Conservation (phyloP, 192 early-diverging fungal species). For the Coemansia sp. region DNA sequence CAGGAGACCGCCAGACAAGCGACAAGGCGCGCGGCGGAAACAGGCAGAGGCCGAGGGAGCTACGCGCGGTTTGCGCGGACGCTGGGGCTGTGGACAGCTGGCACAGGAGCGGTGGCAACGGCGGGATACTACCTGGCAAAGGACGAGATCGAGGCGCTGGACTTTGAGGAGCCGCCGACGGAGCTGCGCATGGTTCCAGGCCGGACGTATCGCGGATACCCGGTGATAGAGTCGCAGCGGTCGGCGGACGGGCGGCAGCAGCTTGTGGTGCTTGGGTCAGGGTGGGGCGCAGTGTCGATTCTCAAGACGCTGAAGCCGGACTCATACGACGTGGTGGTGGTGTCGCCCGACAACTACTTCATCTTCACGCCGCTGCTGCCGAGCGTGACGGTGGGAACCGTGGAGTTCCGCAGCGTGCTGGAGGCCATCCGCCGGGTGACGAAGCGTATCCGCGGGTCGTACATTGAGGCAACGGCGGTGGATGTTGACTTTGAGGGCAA, state of each 20-base stretch:
- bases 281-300: slow-evolving; percentile 58
- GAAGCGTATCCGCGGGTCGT: slow-evolving; percentile 77
- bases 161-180: slow-evolving; percentile 33
- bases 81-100: slow-evolving; percentile 24
- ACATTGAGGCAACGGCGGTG: slow-evolving; percentile 81
- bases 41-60: neutral
- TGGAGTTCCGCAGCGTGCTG: slow-evolving; percentile 85
- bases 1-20: neutral
- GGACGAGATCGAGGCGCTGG: slow-evolving; percentile 48
- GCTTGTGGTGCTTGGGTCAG: slow-evolving; percentile 54
- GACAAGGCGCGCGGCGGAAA: neutral
- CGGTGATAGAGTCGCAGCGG: slow-evolving; percentile 22
- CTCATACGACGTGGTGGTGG: slow-evolving; percentile 73
- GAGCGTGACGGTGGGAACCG: slow-evolving; percentile 81
- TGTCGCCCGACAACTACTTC: slow-evolving; percentile 90
- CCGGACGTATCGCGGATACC: slow-evolving; percentile 19
- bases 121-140: slow-evolving; percentile 24
- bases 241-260: slow-evolving; percentile 30
- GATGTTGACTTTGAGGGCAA: slow-evolving; percentile 82
- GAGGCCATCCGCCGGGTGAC: slow-evolving; percentile 85
- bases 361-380: slow-evolving; percentile 74
- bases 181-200: slow-evolving; percentile 28
- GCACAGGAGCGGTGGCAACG: slow-evolving; percentile 13
- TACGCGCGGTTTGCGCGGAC: slow-evolving; percentile 25
- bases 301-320: slow-evolving; percentile 71